phyloP scores from a whole-genome alignment of 2,329 filamentous ascomycete species.

The Lasiodiplodia sp. region DNA sequence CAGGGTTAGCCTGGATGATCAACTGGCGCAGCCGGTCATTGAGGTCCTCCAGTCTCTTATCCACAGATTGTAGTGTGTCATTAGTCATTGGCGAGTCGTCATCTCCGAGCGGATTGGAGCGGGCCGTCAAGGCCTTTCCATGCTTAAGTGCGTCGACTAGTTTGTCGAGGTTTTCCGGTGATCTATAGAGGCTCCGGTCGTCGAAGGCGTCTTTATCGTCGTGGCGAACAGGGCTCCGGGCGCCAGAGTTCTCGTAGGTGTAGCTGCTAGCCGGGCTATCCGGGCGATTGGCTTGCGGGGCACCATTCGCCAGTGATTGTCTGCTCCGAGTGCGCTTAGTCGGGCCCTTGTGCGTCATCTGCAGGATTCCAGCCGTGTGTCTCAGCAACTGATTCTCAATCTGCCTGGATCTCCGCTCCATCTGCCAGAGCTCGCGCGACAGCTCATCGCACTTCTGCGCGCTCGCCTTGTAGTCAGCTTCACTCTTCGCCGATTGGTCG shows the following conservation, averaged over 20 bases:
- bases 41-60: slow-evolving; percentile 70
- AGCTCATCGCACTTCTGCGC: slow-evolving; percentile 86
- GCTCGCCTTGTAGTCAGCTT: slow-evolving; percentile 76
- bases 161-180: slow-evolving; percentile 69
- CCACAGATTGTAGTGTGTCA: slow-evolving; percentile 51
- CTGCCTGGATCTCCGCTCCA: slow-evolving; percentile 78
- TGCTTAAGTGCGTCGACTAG: slow-evolving; percentile 48
- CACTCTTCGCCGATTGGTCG: slow-evolving; percentile 61
- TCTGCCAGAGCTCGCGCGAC: slow-evolving; percentile 76
- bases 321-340: slow-evolving; percentile 58
- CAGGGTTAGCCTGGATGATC: slow-evolving; percentile 69
- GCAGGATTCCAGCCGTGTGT: slow-evolving; percentile 91
- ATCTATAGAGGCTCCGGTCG: slow-evolving; percentile 75
- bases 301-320: slow-evolving; percentile 46
- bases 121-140: slow-evolving; percentile 37
- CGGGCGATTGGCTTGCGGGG: slow-evolving; percentile 56
- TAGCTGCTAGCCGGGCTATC: slow-evolving; percentile 81
- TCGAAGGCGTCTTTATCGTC: slow-evolving; percentile 73
- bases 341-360: slow-evolving; percentile 84
- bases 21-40: slow-evolving; percentile 72
- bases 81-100: slow-evolving; percentile 37
- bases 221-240: slow-evolving; percentile 52
- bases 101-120: slow-evolving; percentile 29
- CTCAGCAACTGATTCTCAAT: slow-evolving; percentile 78
- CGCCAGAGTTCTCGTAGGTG: slow-evolving; percentile 65